Evolutionary conservation across 1,139 yeast species (phyloP).

Genomic region (Magnusiomyces paraingens): DNA sequence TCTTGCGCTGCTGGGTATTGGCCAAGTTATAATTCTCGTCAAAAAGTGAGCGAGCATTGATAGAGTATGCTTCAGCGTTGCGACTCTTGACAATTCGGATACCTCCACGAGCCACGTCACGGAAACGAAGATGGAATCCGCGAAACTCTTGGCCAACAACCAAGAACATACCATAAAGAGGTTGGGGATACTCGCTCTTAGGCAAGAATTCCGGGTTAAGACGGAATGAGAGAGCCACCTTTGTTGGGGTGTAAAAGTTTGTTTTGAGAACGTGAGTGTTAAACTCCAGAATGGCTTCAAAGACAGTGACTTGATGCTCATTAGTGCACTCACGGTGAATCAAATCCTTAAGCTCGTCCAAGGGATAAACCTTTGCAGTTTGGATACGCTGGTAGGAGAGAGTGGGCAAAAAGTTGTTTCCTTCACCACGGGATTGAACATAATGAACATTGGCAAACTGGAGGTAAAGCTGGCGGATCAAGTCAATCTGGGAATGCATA

Average conservation of each 20-base stretch:
- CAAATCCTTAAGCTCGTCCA: constrained; percentile 64
- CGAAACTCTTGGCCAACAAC: constrained; percentile 95
- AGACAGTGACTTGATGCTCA: constrained; percentile 76
- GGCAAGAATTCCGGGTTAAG: constrained; percentile 85
- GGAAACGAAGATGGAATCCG: constrained; percentile 94
- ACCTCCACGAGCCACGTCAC: constrained; percentile 98
- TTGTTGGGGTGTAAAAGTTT: constrained; percentile 87
- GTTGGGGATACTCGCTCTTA: constrained; percentile 77
- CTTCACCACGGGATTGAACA: constrained; percentile 50
- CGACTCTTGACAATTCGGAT: constrained; percentile 90
- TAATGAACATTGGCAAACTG: constrained; percentile 91
- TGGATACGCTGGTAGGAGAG: constrained; percentile 84
- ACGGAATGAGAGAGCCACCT: constrained; percentile 91
- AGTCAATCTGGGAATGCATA: constrained; percentile 60
- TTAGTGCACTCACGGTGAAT: constrained; percentile 64
- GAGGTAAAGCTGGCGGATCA: constrained; percentile 78
- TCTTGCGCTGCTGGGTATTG: constrained; percentile 91
- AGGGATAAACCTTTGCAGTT: constrained; percentile 67
- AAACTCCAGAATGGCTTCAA: constrained; percentile 76
- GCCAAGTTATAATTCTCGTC: constrained; percentile 97
- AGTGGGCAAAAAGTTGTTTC: constrained; percentile 58
- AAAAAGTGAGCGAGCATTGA: constrained; percentile 80
- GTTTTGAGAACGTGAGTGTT: constrained; percentile 87
- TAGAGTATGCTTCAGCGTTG: constrained; percentile 76
- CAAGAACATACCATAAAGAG: constrained; percentile 90